These are phyloP conservation scores for Strigomonas culicis DNA, from an alignment of 208 protist species.

Conservation along the genomic window DNA sequence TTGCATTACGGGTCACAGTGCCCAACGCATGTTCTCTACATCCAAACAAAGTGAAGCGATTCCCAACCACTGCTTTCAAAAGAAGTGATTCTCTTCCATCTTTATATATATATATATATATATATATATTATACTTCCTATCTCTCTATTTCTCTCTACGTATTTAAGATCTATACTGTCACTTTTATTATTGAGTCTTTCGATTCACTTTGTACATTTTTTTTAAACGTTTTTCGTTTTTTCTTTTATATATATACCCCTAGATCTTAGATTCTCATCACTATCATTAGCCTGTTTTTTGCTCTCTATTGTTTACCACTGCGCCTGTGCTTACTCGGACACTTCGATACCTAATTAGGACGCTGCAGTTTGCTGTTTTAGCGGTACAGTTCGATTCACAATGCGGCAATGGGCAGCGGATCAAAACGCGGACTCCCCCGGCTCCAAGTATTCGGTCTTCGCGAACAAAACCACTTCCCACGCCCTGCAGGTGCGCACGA, in stretches of 20 bases:
- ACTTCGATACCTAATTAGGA: too few species aligned
- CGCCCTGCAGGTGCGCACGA: neutral
- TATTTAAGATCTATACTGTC: neutral
- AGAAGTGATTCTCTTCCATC: neutral
- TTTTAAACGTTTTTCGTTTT: neutral
- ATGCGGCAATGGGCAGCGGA: conserved; percentile 13
- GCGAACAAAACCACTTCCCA: neutral
- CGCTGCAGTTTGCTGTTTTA: too few species aligned
- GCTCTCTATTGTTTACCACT: neutral
- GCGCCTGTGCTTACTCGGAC: neutral
- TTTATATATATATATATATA: conserved; percentile 2
- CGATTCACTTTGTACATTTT: neutral
- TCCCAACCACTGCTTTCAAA: too few species aligned
- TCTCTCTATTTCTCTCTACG: neutral
- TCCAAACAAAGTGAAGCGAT: neutral
- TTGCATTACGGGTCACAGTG: too few species aligned
- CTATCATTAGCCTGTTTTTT: neutral
- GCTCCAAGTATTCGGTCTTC: neutral
- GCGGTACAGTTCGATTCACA: neutral
- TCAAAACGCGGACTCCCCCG: neutral
- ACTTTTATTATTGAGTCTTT: conserved; percentile 2
- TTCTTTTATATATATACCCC: neutral
- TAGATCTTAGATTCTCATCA: neutral
- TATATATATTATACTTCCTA: neutral
- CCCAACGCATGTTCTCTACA: neutral